phyloP scores from a whole-genome alignment of 768 basidiomycete species.

The Russula brevipes region DNA sequence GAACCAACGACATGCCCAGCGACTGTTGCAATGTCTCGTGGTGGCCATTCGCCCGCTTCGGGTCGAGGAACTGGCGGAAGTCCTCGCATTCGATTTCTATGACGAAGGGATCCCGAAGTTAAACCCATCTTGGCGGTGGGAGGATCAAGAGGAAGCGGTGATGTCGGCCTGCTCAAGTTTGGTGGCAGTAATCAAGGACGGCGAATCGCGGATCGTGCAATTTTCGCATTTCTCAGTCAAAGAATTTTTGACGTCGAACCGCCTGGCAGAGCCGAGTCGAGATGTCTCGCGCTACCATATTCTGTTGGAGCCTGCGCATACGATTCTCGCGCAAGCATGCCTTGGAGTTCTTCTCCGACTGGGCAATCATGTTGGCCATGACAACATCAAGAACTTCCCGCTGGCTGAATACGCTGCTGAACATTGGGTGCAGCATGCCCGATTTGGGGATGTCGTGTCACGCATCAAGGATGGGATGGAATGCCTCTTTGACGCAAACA shows the following conservation, averaged over 20 bases:
- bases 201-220: neutral
- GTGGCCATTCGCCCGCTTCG: conserved; percentile 2
- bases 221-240: conserved; percentile 7
- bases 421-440: neutral
- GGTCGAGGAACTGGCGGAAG: neutral
- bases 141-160: neutral
- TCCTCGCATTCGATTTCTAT: neutral
- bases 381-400: neutral
- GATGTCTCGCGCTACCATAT: neutral
- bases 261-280: neutral
- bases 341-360: neutral
- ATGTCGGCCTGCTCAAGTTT: conserved; percentile 2
- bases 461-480: neutral
- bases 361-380: neutral
- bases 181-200: neutral
- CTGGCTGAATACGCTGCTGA: neutral
- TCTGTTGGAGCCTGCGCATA: neutral
- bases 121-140: neutral
- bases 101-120: neutral
- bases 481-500: neutral
- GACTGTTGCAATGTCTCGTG: conserved; percentile 6
- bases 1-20: neutral
- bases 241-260: neutral
- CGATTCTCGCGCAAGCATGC: neutral
- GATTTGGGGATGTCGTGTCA: neutral